Percentiles rank a stretch among this genome's conserved stretches.
Conservation (phyloP, 148 eudicot species). For the Chenopodium quinoa region DNA sequence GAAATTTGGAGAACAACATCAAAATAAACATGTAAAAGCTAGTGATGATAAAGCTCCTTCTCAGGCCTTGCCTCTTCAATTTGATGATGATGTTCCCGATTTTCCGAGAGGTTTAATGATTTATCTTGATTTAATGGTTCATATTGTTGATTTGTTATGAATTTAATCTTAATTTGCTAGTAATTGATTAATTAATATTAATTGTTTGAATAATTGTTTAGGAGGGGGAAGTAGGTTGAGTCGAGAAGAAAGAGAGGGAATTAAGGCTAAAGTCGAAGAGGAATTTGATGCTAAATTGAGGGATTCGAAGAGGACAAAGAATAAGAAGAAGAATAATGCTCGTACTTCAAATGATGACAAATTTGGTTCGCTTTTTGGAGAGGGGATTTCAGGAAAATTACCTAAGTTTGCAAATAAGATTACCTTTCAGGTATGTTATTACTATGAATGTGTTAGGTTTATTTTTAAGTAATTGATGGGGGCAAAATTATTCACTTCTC, state of each 20-base stretch:
- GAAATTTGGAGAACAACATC: slow-evolving; percentile 21
- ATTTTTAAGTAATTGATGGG: no score
- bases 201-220: slow-evolving; percentile 8
- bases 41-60: not conserved
- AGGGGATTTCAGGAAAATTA: slow-evolving; percentile 67
- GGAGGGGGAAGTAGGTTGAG: slow-evolving; percentile 76
- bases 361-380: slow-evolving; percentile 86
- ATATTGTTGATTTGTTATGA: not conserved
- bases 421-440: slow-evolving; percentile 64
- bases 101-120: slow-evolving; percentile 69
- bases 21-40: slow-evolving; percentile 26
- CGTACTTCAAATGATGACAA: slow-evolving; percentile 56
- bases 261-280: slow-evolving; percentile 54
- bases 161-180: slow-evolving; percentile 10
- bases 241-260: slow-evolving; percentile 58
- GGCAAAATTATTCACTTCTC: no score
- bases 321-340: slow-evolving; percentile 18
- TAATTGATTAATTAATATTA: not conserved
- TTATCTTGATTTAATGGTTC: not conserved
- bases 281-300: slow-evolving; percentile 50
- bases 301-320: slow-evolving; percentile 35
- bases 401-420: slow-evolving; percentile 89
- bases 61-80: slow-evolving; percentile 28
- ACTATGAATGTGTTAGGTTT: no score
- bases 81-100: slow-evolving; percentile 74